Evolutionary conservation across 345 rosid genomes (phyloP).

Genomic region (Eucalyptus polybractea): DNA sequence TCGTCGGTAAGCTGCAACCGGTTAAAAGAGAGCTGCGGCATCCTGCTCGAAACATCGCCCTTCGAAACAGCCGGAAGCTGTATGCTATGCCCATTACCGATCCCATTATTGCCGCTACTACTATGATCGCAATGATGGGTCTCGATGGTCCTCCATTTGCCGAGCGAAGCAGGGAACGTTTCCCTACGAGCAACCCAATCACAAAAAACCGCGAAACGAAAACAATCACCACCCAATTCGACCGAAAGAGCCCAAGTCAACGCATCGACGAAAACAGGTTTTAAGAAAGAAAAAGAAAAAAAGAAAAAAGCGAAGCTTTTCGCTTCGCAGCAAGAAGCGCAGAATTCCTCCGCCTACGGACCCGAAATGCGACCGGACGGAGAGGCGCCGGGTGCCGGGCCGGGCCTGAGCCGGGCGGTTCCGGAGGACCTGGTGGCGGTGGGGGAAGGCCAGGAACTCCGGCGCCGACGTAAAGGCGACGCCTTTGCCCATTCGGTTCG

Average conservation of each 20-base stretch:
- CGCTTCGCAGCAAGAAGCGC: not conserved
- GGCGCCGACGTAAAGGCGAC: not conserved
- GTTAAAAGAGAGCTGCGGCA: constrained; percentile 5
- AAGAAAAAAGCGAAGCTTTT: too few species aligned
- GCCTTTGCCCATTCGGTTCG: not conserved
- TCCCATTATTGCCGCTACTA: not conserved
- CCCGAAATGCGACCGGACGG: constrained; percentile 1
- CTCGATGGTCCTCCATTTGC: not conserved
- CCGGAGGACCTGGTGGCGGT: not conserved
- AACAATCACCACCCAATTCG: not conserved
- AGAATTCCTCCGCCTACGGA: not conserved
- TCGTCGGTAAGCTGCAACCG: constrained; percentile 5
- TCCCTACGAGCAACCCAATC: not conserved
- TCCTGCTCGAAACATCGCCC: not conserved
- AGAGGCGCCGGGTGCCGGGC: not conserved
- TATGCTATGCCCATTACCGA: not conserved
- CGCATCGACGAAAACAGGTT: not conserved
- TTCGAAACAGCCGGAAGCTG: constrained; percentile 9
- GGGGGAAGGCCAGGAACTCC: not conserved
- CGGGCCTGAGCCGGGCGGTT: not conserved
- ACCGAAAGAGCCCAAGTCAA: not conserved
- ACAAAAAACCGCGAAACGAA: not conserved
- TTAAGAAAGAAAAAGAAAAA: not conserved
- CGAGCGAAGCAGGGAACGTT: constrained; percentile 2
- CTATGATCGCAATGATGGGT: not conserved